Conservation (phyloP, 805 yeast genomes). For the Suhomyces kilbournensis region DNA sequence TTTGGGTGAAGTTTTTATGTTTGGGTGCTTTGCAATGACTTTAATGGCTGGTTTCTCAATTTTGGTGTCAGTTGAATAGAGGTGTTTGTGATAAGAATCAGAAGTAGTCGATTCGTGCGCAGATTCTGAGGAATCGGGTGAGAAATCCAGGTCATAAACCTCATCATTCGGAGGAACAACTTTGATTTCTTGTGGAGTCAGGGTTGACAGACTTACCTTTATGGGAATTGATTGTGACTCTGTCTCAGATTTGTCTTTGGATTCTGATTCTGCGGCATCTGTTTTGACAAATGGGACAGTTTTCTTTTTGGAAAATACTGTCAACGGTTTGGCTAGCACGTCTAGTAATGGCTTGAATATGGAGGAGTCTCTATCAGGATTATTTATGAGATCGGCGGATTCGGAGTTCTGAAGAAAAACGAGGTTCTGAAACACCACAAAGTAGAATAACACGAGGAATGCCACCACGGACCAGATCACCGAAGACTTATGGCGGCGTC, state of each 20-base stretch:
- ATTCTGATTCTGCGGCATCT: background rate
- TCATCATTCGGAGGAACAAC: background rate
- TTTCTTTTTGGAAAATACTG: constrained; percentile 2
- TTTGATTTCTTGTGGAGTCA: background rate
- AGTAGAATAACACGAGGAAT: constrained; percentile 7
- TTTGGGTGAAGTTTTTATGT: background rate
- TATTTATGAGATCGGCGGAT: constrained; percentile 1
- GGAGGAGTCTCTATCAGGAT: constrained; percentile 7
- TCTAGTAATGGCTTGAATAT: background rate
- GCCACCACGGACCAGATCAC: constrained; percentile 3
- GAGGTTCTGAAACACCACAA: constrained; percentile 8
- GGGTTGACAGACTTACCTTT: background rate
- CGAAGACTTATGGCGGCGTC: constrained; percentile 7
- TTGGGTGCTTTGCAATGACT: background rate
- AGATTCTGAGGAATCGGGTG: background rate
- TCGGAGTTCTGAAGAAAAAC: constrained; percentile 1
- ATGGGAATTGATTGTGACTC: background rate
- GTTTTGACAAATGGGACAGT: constrained; percentile 12
- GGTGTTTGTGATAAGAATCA: background rate
- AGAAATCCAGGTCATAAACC: background rate
- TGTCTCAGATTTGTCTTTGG: background rate
- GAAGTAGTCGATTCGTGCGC: background rate
- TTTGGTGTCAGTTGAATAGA: background rate
- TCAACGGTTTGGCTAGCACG: background rate
- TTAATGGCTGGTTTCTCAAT: background rate